Percentiles rank a stretch among this genome's conserved stretches.
Evolutionary conservation across 208 protist species (phyloP).

Genomic region (Leishmania tropica): DNA sequence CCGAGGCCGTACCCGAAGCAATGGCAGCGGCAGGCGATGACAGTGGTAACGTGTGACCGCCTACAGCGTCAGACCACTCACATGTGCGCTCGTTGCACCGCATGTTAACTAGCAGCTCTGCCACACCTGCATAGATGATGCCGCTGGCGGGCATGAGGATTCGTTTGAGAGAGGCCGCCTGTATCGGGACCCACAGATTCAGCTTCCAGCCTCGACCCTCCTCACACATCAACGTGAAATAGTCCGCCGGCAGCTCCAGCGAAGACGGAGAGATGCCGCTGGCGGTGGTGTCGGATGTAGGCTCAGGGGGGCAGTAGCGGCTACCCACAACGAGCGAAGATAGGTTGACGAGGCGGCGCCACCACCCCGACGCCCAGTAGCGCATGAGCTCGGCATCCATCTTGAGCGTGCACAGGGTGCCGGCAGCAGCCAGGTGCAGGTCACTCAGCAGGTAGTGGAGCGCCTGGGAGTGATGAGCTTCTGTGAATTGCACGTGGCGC

Average conservation of each 20-base stretch:
- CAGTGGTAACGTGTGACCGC: neutral
- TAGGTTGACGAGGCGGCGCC: slow-evolving; percentile 58
- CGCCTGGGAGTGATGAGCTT: slow-evolving; percentile 14
- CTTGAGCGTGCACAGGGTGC: slow-evolving; percentile 61
- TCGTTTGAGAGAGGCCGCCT: slow-evolving; percentile 24
- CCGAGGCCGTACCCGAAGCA: neutral
- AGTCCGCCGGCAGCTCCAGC: slow-evolving; percentile 56
- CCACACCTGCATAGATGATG: slow-evolving; percentile 37
- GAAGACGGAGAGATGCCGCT: neutral
- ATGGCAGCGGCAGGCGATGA: slow-evolving; percentile 1
- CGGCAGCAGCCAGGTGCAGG: slow-evolving; percentile 61
- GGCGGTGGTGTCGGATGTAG: slow-evolving; percentile 33
- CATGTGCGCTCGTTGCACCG: slow-evolving; percentile 36
- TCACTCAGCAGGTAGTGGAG: slow-evolving; percentile 66
- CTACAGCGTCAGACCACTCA: slow-evolving; percentile 20
- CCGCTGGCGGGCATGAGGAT: slow-evolving; percentile 40
- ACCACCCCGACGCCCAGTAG: slow-evolving; percentile 79
- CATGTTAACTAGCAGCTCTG: slow-evolving; percentile 72
- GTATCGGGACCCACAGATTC: slow-evolving; percentile 79
- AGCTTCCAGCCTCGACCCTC: slow-evolving; percentile 47
- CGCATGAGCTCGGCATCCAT: slow-evolving; percentile 54
- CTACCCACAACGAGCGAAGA: slow-evolving; percentile 53
- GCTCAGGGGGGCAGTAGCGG: slow-evolving; percentile 13
- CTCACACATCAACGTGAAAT: slow-evolving; percentile 47
- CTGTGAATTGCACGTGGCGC: slow-evolving; percentile 63